phyloP scores from a whole-genome alignment of 2,329 filamentous ascomycete genomes.

The Pseudonectria buxi region DNA sequence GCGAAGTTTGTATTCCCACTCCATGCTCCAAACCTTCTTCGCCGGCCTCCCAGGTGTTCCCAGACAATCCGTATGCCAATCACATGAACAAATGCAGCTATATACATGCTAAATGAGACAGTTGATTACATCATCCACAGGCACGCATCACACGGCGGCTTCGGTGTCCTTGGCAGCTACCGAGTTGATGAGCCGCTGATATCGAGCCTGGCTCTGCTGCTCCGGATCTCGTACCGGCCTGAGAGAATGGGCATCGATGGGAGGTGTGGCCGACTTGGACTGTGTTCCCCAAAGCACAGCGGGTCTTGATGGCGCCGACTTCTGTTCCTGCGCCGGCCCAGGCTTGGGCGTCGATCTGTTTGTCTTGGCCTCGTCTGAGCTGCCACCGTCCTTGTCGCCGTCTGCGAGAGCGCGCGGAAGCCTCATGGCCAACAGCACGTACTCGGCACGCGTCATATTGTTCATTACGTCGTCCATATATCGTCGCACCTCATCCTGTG shows the following conservation, averaged over 20 bases:
- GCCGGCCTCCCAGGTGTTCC: conserved; percentile 5
- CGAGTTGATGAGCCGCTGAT: conserved; percentile 32
- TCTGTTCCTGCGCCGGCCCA: conserved; percentile 20
- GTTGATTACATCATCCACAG: neutral
- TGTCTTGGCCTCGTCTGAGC: conserved; percentile 25
- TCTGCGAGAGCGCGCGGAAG: conserved; percentile 41
- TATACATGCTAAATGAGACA: neutral
- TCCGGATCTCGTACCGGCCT: conserved; percentile 27
- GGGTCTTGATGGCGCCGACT: conserved; percentile 15
- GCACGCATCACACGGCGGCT: conserved; percentile 7
- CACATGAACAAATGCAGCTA: neutral
- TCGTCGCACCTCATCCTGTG: conserved; percentile 53
- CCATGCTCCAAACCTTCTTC: conserved; percentile 17
- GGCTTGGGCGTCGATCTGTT: conserved; percentile 25
- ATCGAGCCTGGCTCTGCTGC: conserved; percentile 28
- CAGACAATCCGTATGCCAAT: neutral
- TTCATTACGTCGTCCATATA: conserved; percentile 68
- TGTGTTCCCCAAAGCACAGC: conserved; percentile 32
- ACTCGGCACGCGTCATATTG: conserved; percentile 61
- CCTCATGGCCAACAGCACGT: conserved; percentile 60
- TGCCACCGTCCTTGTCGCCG: conserved; percentile 23
- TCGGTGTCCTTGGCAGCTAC: conserved; percentile 29
- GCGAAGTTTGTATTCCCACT: conserved; percentile 6
- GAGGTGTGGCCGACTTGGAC: conserved; percentile 13
- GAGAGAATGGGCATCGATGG: conserved; percentile 11